Evolutionary conservation across 441 rosid genomes (phyloP), one percentile per base, ranked within the genome.

Genomic region (Isatis lusitanica): DNA sequence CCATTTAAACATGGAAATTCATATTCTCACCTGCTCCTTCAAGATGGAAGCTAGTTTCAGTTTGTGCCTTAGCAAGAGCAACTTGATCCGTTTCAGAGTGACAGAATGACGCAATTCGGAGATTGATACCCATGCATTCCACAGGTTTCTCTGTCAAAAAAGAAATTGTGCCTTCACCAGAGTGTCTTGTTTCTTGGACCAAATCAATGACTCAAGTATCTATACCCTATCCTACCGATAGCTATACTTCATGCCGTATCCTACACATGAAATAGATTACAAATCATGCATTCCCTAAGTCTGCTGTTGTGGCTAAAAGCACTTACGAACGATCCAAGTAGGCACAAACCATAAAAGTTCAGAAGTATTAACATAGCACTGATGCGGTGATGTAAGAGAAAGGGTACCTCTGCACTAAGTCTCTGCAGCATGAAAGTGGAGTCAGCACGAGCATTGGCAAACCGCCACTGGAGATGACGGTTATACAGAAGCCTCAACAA

Each of bases 121-220:
- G 74, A 84, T 84, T 70, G 86, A 82, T 78, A 87, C 81, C 94
- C 92, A 87, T 56, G 86, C 87, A 79, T 85, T 84, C 94, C 94
- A 87, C 40, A 89, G 36, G 69, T 57, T 81, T 87, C 80, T 89
- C 94, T 89, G 83, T 70, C 63, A 75, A 30, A 80, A 70, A 73
- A 28, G 60, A 78, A 36, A 71, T 53, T 11, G 4, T 33, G 43
- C 0, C 5, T 68, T 43, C 51, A 40, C 58, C 33, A 68, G n/a
- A 53, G 6, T 15, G 38, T 51, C 15, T 67, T 42, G 33, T 60
- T 59, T 51, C 18, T 9, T 21, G 33, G 63, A 61, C 50, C 35
- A 68, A 52, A 17, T 31, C 47, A 67, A 61, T 43, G 39, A 42
- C 33, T 42, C 31, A 42, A 40, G 56, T 52, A n/a, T 74, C 60